A percentile compares a stretch with the other conserved stretches of the same genome.
phyloP scores from a whole-genome alignment of 2,329 filamentous ascomycete species.

The Lizonia empirigonia region DNA sequence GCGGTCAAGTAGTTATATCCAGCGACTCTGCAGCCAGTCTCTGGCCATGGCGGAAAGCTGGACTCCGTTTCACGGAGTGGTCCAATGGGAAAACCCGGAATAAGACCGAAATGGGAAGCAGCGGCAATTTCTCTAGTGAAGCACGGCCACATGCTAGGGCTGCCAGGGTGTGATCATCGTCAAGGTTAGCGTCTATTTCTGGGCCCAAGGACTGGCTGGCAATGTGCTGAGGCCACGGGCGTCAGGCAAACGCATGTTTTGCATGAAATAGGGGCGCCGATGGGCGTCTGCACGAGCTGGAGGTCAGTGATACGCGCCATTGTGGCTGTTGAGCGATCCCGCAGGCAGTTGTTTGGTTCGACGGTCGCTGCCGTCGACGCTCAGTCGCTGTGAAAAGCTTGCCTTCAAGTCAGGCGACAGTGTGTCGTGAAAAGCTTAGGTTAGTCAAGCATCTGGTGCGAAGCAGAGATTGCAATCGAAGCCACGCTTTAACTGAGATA shows the following conservation, averaged over 20 bases:
- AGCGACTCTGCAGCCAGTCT: conserved; percentile 19
- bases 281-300: conserved; percentile 15
- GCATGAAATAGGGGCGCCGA: background rate
- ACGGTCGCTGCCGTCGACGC: background rate
- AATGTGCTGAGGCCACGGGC: conserved; percentile 14
- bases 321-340: background rate
- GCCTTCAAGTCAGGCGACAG: conserved; percentile 1
- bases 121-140: conserved; percentile 35
- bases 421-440: conserved; percentile 27
- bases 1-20: conserved; percentile 29
- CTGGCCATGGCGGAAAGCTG: conserved; percentile 17
- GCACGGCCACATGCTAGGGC: conserved; percentile 31
- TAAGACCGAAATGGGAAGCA: conserved; percentile 25
- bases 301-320: background rate
- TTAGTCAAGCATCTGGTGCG: conserved; percentile 27
- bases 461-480: conserved; percentile 22
- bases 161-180: conserved; percentile 29
- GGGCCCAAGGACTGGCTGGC: conserved; percentile 27
- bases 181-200: conserved; percentile 33
- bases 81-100: conserved; percentile 6
- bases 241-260: conserved; percentile 17
- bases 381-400: conserved; percentile 10
- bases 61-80: conserved; percentile 14
- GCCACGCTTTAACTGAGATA: conserved; percentile 14
- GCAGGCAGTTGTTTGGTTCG: background rate